These are phyloP conservation scores for Samsoniella hepiali DNA, from an alignment of 2,329 filamentous ascomycete species.

Conservation along the genomic window DNA sequence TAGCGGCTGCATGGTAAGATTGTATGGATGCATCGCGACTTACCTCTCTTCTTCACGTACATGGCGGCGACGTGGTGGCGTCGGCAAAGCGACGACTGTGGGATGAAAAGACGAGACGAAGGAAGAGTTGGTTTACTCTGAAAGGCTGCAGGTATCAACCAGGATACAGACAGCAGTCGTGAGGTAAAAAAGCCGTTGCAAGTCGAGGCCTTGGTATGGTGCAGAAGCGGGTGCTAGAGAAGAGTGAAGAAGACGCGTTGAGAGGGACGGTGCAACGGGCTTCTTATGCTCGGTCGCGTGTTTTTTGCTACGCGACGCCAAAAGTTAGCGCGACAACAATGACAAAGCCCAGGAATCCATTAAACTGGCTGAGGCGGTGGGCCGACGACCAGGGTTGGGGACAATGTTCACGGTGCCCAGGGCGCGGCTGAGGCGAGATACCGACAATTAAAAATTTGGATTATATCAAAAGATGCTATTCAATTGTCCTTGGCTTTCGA, in stretches of 20 bases:
- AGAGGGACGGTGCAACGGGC: slow-evolving; percentile 28
- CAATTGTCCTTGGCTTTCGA: neutral
- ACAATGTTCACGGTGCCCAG: neutral
- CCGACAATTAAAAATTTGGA: neutral
- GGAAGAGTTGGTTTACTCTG: slow-evolving; percentile 25
- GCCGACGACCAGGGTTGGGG: neutral
- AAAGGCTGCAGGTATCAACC: slow-evolving; percentile 26
- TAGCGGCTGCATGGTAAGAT: slow-evolving; percentile 23
- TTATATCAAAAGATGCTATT: neutral
- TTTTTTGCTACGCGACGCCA: slow-evolving; percentile 24
- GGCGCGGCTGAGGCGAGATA: neutral
- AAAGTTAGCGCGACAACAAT: slow-evolving; percentile 28
- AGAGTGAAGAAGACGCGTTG: slow-evolving; percentile 23
- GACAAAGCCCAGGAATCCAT: slow-evolving; percentile 26
- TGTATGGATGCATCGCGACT: slow-evolving; percentile 29
- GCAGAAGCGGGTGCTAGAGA: slow-evolving; percentile 22
- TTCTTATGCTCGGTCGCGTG: slow-evolving; percentile 34
- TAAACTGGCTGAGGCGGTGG: slow-evolving; percentile 19
- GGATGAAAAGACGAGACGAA: slow-evolving; percentile 23
- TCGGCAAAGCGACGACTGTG: slow-evolving; percentile 20
- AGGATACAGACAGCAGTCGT: slow-evolving; percentile 25
- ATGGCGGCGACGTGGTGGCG: slow-evolving; percentile 40
- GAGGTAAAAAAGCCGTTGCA: slow-evolving; percentile 5
- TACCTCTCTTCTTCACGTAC: slow-evolving; percentile 64
- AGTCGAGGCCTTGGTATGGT: slow-evolving; percentile 11